Conservation (phyloP, 805 yeast species). For the Cyberlindnera amylophila region DNA sequence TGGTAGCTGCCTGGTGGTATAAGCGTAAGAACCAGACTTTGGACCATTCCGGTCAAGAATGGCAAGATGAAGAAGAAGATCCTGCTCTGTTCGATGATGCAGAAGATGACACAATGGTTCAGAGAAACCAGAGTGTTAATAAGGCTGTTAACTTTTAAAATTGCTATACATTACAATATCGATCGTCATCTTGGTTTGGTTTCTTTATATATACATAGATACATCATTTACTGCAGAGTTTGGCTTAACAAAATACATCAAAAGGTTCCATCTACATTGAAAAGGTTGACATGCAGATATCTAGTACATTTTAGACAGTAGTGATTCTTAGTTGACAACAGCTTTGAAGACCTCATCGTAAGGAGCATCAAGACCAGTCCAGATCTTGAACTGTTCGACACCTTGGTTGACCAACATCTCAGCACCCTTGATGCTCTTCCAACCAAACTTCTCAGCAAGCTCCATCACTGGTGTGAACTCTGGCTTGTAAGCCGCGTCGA, state of each 20-base stretch:
- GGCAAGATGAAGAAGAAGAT: constrained; percentile 22
- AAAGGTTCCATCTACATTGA: neutral
- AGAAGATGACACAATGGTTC: constrained; percentile 10
- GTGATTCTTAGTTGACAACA: constrained; percentile 40
- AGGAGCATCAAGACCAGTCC: constrained; percentile 68
- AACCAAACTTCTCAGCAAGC: constrained; percentile 59
- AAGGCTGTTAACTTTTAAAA: constrained; percentile 26
- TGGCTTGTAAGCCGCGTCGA: constrained; percentile 97
- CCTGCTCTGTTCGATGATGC: constrained; percentile 9
- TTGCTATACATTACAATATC: no score
- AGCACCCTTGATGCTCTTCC: constrained; percentile 88
- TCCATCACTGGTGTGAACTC: constrained; percentile 81
- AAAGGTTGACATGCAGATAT: no score
- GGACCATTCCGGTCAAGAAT: constrained; percentile 27
- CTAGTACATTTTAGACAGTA: no score
- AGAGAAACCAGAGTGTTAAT: constrained; percentile 17
- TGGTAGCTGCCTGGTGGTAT: constrained; percentile 17
- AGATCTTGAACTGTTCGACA: constrained; percentile 73
- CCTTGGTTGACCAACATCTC: constrained; percentile 95
- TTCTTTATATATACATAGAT: neutral
- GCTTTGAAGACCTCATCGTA: constrained; percentile 59
- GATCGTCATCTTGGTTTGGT: neutral
- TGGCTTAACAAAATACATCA: no score
- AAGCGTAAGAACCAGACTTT: constrained; percentile 15
- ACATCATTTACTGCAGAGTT: no score